Base-by-base conservation (phyloP, 1,139 yeast genomes). In the Pichia inconspicua region DNA sequence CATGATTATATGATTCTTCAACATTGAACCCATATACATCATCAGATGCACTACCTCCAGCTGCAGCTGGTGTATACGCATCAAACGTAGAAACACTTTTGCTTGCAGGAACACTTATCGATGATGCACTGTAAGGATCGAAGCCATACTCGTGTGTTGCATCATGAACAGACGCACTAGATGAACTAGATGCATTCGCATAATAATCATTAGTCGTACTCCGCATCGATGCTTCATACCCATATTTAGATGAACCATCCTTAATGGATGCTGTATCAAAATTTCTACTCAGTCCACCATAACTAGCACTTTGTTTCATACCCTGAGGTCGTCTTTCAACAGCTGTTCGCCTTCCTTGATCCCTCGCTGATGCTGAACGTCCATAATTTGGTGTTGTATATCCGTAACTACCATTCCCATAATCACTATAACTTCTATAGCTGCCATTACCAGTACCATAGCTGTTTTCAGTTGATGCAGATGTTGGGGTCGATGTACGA, bases 61-160 rank as follows among this genome's bases (percentile, higher is more conserved):
- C 15, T 8, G 11, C 5, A 12, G 19, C 50, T 17, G 53, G 54
- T 11, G 54, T 55, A 44, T 54, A 57, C 30, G 60, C 59, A 36
- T 55, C 55, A 36, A 56, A 58, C 5, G 53, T 48, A 1, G 47
- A 41, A 25, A 38, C 22, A 45, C 48, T 41, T 52, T 58, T 45
- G 48, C 53, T 48, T 51, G 56, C 46, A 54, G 55, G 41, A 50
- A 53, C 48, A 4, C 36, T 30, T 30, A 47, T 17, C 7, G 37
- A 34, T 7, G 37, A 17, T 8, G 37, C 37, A 22, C 37, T 34
- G 37, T 34, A 34, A 6, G 32, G 15, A 8, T 14, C 37, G 9
- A n/a, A 12, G 12, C 28, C 38, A 22, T 34, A 34, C 6, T 15
- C 22, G 12, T 34, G 37, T 15, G 37, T 4, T 11, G 22, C 37